phyloP scores from a whole-genome alignment of 2,329 filamentous ascomycete species.

The Penicillium sp. region DNA sequence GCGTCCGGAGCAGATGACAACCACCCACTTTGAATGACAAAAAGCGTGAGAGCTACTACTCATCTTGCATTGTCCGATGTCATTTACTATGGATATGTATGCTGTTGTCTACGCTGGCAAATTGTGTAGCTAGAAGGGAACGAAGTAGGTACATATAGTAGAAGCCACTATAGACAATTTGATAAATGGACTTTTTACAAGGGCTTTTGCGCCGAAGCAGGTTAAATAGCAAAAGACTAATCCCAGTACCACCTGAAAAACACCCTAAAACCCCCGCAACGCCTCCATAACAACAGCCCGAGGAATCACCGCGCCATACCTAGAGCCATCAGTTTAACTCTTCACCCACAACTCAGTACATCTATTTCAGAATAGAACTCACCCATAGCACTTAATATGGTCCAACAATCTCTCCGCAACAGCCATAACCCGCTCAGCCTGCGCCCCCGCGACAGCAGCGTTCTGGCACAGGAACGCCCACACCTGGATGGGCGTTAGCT shows the following conservation, averaged over 20 bases:
- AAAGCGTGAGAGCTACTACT: too few relatives aligned
- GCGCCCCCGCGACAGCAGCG: background rate
- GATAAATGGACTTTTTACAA: too few relatives aligned
- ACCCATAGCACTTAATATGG: constrained; percentile 10
- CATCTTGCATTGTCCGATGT: too few relatives aligned
- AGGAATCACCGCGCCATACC: background rate
- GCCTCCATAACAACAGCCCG: background rate
- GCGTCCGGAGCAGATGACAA: too few relatives aligned
- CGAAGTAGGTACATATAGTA: too few relatives aligned
- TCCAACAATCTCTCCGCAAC: background rate
- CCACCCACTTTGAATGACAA: too few relatives aligned
- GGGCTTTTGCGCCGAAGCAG: too few relatives aligned
- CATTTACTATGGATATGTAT: too few relatives aligned
- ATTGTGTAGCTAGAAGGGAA: too few relatives aligned
- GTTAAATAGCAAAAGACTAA: background rate
- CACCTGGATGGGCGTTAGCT: constrained; percentile 1
- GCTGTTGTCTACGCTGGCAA: too few relatives aligned
- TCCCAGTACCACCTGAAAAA: background rate
- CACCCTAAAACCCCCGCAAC: background rate
- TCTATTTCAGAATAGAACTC: background rate
- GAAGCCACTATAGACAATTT: too few relatives aligned
- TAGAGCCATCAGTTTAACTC: background rate
- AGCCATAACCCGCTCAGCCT: background rate
- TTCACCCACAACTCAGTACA: background rate
- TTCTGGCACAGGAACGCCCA: constrained; percentile 2